Percentiles rank a stretch among this genome's conserved stretches.
phyloP scores from a whole-genome alignment of 2,329 filamentous ascomycete genomes.

The Thielaviopsis punctulata region DNA sequence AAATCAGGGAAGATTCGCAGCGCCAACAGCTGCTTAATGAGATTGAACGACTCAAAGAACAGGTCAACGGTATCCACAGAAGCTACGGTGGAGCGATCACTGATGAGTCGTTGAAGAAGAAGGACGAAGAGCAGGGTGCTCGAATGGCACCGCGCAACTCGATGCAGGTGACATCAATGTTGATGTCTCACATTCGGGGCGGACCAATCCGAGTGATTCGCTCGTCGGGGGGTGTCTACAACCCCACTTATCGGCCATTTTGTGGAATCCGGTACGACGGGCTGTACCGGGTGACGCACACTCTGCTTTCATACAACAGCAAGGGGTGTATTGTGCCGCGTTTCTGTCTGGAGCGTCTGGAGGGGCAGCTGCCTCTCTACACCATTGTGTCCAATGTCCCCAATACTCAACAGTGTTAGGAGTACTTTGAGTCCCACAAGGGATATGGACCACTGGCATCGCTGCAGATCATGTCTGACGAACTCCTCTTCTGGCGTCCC shows the following conservation, averaged over 20 bases:
- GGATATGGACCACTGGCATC: slow-evolving; percentile 6
- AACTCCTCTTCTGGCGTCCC: slow-evolving; percentile 1
- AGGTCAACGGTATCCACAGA: not conserved
- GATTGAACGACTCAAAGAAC: not conserved
- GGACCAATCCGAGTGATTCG: slow-evolving; percentile 6
- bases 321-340: slow-evolving; percentile 3
- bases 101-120: not conserved
- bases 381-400: slow-evolving; percentile 5
- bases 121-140: not conserved
- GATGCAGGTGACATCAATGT: slow-evolving; percentile 3
- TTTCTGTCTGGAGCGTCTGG: not conserved
- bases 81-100: not conserved
- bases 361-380: slow-evolving; percentile 5
- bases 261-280: slow-evolving; percentile 8
- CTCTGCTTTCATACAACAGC: slow-evolving; percentile 10
- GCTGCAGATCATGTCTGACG: slow-evolving; percentile 1
- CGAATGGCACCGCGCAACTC: not conserved
- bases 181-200: slow-evolving; percentile 9
- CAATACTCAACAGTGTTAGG: slow-evolving; percentile 9
- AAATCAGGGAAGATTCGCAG: not conserved
- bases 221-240: slow-evolving; percentile 5
- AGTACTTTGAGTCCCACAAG: slow-evolving; percentile 10
- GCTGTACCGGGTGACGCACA: slow-evolving; percentile 5
- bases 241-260: slow-evolving; percentile 7
- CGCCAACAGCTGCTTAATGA: not conserved